phyloP scores from a whole-genome alignment of 2,329 filamentous ascomycete species.

The Akanthomyces uredinophilus region DNA sequence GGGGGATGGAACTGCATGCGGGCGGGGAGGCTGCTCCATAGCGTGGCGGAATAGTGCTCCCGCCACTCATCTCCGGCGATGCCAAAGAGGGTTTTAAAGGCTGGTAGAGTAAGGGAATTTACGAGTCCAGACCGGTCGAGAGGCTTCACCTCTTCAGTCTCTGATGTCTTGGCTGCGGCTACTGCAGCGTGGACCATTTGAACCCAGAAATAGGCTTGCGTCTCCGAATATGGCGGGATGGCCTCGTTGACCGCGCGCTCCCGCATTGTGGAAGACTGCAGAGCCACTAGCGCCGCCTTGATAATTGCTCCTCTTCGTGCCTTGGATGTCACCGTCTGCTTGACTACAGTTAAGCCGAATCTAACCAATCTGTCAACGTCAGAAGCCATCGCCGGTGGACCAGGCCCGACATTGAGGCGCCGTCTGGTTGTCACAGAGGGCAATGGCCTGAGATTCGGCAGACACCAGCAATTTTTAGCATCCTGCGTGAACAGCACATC shows the following conservation, averaged over 20 bases:
- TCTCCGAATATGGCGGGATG: constrained; percentile 27
- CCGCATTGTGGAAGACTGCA: constrained; percentile 24
- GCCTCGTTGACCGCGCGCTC: constrained; percentile 17
- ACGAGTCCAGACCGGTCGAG: neutral
- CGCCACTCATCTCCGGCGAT: constrained; percentile 24
- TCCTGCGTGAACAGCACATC: constrained; percentile 26
- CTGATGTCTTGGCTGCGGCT: neutral
- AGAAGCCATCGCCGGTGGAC: neutral
- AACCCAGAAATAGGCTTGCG: constrained; percentile 30
- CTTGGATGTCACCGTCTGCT: constrained; percentile 16
- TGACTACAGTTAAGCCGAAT: constrained; percentile 28
- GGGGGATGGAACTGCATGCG: constrained; percentile 25
- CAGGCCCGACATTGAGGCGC: neutral
- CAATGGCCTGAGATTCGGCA: constrained; percentile 27
- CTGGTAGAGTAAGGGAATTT: neutral
- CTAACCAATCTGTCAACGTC: constrained; percentile 22
- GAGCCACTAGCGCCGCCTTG: constrained; percentile 21
- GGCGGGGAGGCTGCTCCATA: constrained; percentile 25
- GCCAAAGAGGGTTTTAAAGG: constrained; percentile 22
- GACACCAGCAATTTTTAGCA: constrained; percentile 25
- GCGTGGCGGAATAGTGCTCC: constrained; percentile 21
- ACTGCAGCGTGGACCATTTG: constrained; percentile 23
- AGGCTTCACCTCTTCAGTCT: neutral
- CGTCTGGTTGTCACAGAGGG: constrained; percentile 17
- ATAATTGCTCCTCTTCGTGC: constrained; percentile 20